Evolutionary conservation across 192 early-diverging fungal species (phyloP).

Genomic region (Umbelopsis ramanniana): DNA sequence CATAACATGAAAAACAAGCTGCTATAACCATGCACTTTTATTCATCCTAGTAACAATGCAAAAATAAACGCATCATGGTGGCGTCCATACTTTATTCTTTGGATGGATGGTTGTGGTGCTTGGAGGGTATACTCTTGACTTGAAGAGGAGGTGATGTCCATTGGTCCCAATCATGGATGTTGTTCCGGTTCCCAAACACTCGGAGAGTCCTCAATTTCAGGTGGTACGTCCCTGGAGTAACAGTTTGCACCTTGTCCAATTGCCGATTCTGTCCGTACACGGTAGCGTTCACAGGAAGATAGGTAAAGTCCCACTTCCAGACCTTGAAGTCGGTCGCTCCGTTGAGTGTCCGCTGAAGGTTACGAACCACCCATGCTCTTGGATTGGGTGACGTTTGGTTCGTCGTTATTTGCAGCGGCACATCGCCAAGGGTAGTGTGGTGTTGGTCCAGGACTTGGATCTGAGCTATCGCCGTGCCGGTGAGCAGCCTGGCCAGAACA

Average conservation of each 20-base stretch:
- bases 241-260: neutral
- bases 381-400: neutral
- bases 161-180: conserved; percentile 26
- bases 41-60: too few relatives aligned
- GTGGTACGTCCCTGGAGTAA: conserved; percentile 24
- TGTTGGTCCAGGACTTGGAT: conserved; percentile 26
- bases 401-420: conserved; percentile 27
- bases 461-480: conserved; percentile 28
- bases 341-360: neutral
- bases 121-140: neutral
- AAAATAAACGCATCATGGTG: too few relatives aligned
- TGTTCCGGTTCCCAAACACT: conserved; percentile 28
- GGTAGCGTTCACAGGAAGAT: conserved; percentile 30
- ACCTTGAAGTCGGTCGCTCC: conserved; percentile 22
- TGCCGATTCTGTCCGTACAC: conserved; percentile 18
- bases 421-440: conserved; percentile 23
- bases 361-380: conserved; percentile 22
- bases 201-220: conserved; percentile 27
- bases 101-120: too few relatives aligned
- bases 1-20: too few relatives aligned
- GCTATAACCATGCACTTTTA: too few relatives aligned
- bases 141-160: conserved; percentile 28
- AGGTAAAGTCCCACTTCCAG: conserved; percentile 31
- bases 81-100: too few relatives aligned
- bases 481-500: conserved; percentile 27